Evolutionary conservation across 768 basidiomycete species (phyloP).

Genomic region (Tubosaeta sp.): DNA sequence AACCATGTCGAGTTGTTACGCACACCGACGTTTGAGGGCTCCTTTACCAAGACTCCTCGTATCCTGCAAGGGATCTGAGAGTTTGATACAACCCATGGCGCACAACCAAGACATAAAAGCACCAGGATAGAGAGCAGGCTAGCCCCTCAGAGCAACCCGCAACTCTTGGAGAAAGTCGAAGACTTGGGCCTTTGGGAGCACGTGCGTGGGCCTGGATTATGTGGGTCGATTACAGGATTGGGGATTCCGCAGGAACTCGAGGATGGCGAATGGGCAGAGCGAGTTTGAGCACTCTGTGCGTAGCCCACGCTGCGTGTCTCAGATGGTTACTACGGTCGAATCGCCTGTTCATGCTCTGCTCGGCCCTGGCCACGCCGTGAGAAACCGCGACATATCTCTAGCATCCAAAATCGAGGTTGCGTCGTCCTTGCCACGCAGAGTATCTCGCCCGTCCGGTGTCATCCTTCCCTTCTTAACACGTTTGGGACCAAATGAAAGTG

Average conservation of each 20-base stretch:
- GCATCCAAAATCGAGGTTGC: constrained; percentile 15
- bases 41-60: constrained; percentile 27
- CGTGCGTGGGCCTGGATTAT: constrained; percentile 36
- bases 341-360: constrained; percentile 40
- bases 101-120: constrained; percentile 47
- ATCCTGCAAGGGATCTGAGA: constrained; percentile 18
- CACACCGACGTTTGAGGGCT: constrained; percentile 48
- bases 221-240: constrained; percentile 21
- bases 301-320: constrained; percentile 23
- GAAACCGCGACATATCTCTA: constrained; percentile 52
- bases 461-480: constrained; percentile 39
- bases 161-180: constrained; percentile 35
- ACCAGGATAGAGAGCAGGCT: constrained; percentile 42
- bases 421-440: constrained; percentile 15
- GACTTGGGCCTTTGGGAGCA: constrained; percentile 40
- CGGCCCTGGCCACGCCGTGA: constrained; percentile 26
- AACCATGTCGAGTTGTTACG: constrained; percentile 56
- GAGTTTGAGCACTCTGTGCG: constrained; percentile 33
- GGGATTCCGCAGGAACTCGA: constrained; percentile 6
- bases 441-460: constrained; percentile 47
- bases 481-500: constrained; percentile 22
- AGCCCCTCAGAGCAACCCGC: constrained; percentile 14
- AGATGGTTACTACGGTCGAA: constrained; percentile 4
- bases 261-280: constrained; percentile 30
- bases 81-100: constrained; percentile 45